Conservation (phyloP, 257 asterid genomes). For the Solanum sitiens region DNA sequence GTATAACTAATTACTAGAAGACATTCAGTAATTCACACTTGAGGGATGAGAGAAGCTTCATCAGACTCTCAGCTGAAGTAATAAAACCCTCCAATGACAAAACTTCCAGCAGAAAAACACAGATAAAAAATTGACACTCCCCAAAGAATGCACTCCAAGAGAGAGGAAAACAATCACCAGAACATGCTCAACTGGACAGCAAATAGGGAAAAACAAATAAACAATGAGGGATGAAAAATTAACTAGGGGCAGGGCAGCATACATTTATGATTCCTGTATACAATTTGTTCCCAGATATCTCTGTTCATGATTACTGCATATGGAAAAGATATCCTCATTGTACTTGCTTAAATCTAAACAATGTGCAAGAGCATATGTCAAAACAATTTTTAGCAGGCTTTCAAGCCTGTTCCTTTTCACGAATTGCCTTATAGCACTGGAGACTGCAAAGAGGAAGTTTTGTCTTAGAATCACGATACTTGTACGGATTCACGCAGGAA, state of each 20-base stretch:
- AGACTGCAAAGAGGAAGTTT: slow-evolving; percentile 96
- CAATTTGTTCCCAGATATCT: neutral
- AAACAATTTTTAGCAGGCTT: slow-evolving; percentile 23
- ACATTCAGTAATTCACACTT: neutral
- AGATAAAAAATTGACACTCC: neutral
- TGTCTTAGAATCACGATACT: slow-evolving; percentile 86
- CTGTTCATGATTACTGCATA: neutral
- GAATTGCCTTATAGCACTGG: slow-evolving; percentile 82
- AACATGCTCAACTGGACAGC: neutral
- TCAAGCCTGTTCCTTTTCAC: slow-evolving; percentile 22
- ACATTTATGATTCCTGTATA: neutral
- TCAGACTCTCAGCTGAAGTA: neutral
- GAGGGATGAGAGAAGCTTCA: neutral
- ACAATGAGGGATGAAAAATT: neutral
- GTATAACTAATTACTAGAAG: neutral
- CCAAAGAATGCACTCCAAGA: neutral
- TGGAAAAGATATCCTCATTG: neutral
- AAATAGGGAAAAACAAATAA: neutral
- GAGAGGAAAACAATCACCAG: neutral
- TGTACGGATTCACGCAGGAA: slow-evolving; percentile 66
- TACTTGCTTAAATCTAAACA: neutral
- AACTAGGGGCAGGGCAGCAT: neutral
- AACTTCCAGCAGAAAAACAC: neutral
- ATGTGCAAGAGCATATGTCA: neutral
- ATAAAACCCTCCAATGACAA: neutral